Conservation (phyloP, 345 rosid genomes). For the Litchi chinensis region DNA sequence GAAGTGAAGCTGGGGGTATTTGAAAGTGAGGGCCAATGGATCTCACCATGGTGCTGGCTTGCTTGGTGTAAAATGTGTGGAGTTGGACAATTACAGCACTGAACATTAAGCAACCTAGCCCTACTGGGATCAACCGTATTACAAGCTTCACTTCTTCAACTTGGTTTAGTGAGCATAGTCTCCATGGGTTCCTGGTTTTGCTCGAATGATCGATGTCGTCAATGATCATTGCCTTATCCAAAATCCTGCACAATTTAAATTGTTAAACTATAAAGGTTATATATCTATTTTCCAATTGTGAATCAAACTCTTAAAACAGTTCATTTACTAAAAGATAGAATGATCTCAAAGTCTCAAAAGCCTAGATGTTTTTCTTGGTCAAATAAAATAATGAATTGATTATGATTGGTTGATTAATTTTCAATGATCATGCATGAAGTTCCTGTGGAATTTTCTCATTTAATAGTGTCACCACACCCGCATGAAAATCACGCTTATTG, state of each 20-base stretch:
- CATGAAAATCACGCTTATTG: not conserved
- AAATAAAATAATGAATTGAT: not conserved
- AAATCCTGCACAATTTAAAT: constrained; percentile 45
- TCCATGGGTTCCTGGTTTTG: constrained; percentile 63
- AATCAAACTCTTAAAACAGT: too few species aligned
- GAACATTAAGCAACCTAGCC: constrained; percentile 83
- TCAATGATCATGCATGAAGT: not conserved
- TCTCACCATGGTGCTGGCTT: constrained; percentile 70
- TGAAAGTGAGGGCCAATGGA: constrained; percentile 61
- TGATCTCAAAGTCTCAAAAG: too few species aligned
- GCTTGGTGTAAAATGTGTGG: constrained; percentile 86
- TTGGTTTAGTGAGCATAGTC: constrained; percentile 74
- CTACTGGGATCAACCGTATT: constrained; percentile 72
- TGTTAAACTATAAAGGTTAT: not conserved
- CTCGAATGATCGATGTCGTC: constrained; percentile 52
- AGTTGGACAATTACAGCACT: constrained; percentile 57
- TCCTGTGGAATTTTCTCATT: not conserved
- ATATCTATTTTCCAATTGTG: not conserved
- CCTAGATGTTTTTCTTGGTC: too few species aligned
- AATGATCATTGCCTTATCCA: constrained; percentile 80
- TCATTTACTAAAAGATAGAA: too few species aligned
- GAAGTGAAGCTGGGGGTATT: constrained; percentile 85
- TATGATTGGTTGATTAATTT: not conserved
- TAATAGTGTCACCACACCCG: not conserved
- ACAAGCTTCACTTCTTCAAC: constrained; percentile 89